Evolutionary conservation across 768 basidiomycete species (phyloP).

Genomic region (Suillus tomentosus): DNA sequence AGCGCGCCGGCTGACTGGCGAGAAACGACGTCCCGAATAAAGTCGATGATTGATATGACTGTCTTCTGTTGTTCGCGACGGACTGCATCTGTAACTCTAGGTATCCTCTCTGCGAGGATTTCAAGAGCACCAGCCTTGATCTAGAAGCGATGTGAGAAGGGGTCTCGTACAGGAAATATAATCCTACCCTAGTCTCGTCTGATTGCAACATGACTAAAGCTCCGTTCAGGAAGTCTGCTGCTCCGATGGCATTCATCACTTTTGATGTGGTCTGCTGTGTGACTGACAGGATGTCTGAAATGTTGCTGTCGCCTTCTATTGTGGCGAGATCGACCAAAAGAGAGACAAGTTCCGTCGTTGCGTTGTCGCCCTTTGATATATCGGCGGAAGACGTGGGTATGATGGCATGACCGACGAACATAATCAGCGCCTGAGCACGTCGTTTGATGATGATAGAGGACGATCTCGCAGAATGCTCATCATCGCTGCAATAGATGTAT

Average conservation of each 20-base stretch:
- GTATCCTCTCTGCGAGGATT: conserved; percentile 67
- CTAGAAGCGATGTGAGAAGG: conserved; percentile 37
- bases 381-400: conserved; percentile 25
- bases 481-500: conserved; percentile 46
- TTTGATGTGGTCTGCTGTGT: conserved; percentile 55
- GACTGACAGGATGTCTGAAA: conserved; percentile 46
- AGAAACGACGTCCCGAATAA: conserved; percentile 51
- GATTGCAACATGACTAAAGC: conserved; percentile 57
- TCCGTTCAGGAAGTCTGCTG: conserved; percentile 64
- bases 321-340: conserved; percentile 51
- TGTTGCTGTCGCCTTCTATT: conserved; percentile 33
- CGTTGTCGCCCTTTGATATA: conserved; percentile 19
- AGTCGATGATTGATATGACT: conserved; percentile 54
- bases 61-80: conserved; percentile 53
- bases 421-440: conserved; percentile 67
- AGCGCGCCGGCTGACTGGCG: conserved; percentile 42
- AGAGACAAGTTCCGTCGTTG: conserved; percentile 46
- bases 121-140: conserved; percentile 69
- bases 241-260: conserved; percentile 66
- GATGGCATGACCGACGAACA: conserved; percentile 60
- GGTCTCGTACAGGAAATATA: background rate
- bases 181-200: conserved; percentile 51
- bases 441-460: conserved; percentile 50
- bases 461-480: conserved; percentile 52
- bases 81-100: conserved; percentile 54